Conservation (phyloP, 768 basidiomycete genomes). For the Suillus weaverae region DNA sequence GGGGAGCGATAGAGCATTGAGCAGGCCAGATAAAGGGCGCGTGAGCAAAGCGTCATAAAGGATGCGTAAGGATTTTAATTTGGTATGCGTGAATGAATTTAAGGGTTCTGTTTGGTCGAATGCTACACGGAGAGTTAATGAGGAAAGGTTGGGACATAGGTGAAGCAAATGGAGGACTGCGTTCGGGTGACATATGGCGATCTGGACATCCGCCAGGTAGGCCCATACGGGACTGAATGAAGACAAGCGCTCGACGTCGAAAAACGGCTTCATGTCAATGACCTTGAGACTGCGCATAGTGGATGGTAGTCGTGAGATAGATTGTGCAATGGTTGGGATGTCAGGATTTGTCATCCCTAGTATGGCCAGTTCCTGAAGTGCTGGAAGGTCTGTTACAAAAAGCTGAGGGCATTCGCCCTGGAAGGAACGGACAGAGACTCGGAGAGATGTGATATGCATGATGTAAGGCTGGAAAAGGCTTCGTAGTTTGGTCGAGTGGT, state of each 20-base stretch:
- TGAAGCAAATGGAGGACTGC: conserved; percentile 16
- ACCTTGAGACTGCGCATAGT: neutral
- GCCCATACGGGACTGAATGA: conserved; percentile 21
- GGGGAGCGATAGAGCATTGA: conserved; percentile 19
- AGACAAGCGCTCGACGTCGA: conserved; percentile 11
- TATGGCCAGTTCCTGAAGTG: conserved; percentile 21
- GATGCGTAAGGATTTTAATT: conserved; percentile 15
- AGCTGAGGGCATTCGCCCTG: neutral
- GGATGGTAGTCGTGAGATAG: conserved; percentile 4
- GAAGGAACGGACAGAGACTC: neutral
- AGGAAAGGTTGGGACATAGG: conserved; percentile 21
- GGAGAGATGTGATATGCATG: conserved; percentile 6
- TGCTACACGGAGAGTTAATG: conserved; percentile 11
- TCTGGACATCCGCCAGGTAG: conserved; percentile 17
- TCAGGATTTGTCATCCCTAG: neutral
- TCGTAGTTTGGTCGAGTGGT: conserved; percentile 1
- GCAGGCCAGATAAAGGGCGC: conserved; percentile 11
- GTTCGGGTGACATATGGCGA: conserved; percentile 1
- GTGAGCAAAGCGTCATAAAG: neutral
- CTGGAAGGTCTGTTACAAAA: conserved; percentile 10
- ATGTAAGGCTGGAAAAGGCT: conserved; percentile 21
- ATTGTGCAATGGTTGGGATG: conserved; percentile 1
- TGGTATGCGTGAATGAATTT: conserved; percentile 11
- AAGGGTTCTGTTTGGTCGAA: neutral
- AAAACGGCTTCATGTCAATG: neutral